Evolutionary conservation across 768 basidiomycete species (phyloP).

Genomic region (Termitomyces titanicus): DNA sequence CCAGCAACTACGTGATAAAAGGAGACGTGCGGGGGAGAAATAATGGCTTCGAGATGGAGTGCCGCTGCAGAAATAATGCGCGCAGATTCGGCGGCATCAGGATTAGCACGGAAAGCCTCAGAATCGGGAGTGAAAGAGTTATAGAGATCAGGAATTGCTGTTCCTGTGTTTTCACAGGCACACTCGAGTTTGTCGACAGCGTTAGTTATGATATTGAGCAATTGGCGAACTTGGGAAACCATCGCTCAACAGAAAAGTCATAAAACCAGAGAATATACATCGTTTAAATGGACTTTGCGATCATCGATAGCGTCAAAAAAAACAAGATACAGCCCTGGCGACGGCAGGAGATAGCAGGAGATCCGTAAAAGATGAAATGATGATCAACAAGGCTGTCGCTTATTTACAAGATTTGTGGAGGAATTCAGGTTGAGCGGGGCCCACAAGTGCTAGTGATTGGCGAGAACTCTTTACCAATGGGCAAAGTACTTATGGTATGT

Average conservation of each 20-base stretch:
- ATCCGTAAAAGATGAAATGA: too few species aligned
- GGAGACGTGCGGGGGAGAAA: slow-evolving; percentile 9
- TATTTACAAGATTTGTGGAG: too few species aligned
- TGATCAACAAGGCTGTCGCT: too few species aligned
- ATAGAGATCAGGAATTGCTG: not conserved
- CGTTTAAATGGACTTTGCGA: not conserved
- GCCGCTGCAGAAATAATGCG: slow-evolving; percentile 10
- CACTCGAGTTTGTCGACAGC: slow-evolving; percentile 5
- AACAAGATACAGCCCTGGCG: not conserved
- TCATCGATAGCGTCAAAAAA: not conserved
- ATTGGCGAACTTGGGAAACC: slow-evolving; percentile 5
- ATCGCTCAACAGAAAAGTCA: not conserved
- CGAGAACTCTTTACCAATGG: too few species aligned
- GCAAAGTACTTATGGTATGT: too few species aligned
- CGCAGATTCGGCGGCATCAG: slow-evolving; percentile 2
- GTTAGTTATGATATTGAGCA: slow-evolving; percentile 1
- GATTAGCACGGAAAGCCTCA: slow-evolving; percentile 1
- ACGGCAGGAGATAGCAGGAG: not conserved
- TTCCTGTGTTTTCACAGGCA: not conserved
- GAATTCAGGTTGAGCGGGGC: too few species aligned
- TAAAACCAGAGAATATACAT: not conserved
- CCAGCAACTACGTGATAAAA: slow-evolving; percentile 7
- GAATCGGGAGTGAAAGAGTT: not conserved
- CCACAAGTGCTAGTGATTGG: too few species aligned
- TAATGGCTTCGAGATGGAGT: slow-evolving; percentile 10